A percentile compares a stretch with the other conserved stretches of the same genome.
Conservation (phyloP, 179 eudicot species). For the Sideroxylon spinosum region DNA sequence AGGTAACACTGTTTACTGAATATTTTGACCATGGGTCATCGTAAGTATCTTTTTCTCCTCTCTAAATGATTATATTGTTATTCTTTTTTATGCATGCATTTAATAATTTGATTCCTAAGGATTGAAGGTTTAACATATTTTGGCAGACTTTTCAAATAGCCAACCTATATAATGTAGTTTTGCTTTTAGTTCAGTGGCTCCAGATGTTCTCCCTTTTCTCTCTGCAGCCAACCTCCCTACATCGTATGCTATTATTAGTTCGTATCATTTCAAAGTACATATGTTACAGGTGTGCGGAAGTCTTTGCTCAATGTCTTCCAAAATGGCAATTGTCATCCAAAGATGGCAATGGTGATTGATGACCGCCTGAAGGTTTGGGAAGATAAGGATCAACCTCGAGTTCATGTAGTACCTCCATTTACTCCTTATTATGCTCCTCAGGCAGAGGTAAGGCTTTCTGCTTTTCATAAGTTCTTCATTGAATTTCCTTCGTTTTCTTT, state of each 20-base stretch:
- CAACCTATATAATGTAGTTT: not conserved
- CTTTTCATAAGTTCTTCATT: not conserved
- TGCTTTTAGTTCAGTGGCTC: not conserved
- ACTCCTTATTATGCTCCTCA: conserved; percentile 96
- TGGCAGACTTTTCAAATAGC: not conserved
- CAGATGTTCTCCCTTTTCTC: not conserved
- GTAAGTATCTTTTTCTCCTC: not conserved
- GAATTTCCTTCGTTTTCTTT: not conserved
- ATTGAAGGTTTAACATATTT: not conserved
- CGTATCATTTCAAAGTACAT: not conserved
- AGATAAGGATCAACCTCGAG: conserved; percentile 87
- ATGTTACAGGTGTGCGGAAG: conserved; percentile 59
- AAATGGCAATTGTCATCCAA: conserved; percentile 79
- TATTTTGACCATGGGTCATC: not conserved
- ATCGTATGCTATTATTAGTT: not conserved
- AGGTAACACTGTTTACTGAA: conserved; percentile 33
- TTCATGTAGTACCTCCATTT: conserved; percentile 92
- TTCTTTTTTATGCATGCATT: not conserved
- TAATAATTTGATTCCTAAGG: not conserved
- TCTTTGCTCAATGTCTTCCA: conserved; percentile 83
- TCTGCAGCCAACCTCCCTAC: not conserved
- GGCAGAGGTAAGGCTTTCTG: conserved; percentile 62
- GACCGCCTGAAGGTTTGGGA: conserved; percentile 97
- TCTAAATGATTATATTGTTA: not conserved
- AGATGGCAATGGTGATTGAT: conserved; percentile 96